Evolutionary conservation across 805 yeast species (phyloP).

Genomic region (Blastobotrys attinorum): DNA sequence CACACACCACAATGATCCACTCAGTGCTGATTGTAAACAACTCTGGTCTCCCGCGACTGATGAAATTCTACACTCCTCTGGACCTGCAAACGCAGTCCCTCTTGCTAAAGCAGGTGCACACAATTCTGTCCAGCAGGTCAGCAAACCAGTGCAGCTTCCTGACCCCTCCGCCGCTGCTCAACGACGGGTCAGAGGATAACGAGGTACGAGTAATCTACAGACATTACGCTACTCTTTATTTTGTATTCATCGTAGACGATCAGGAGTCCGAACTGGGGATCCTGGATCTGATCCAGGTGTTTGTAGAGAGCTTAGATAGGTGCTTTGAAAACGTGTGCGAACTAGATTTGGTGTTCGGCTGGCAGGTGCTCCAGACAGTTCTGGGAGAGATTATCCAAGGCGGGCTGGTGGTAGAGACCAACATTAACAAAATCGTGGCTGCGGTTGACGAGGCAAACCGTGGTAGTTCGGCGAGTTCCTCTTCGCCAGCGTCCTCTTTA

Average conservation of each 20-base stretch:
- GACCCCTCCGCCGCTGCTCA: conserved; percentile 75
- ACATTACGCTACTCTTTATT: conserved; percentile 91
- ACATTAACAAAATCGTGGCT: conserved; percentile 68
- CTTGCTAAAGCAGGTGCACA: conserved; percentile 74
- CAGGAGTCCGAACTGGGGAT: conserved; percentile 95
- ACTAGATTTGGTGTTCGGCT: conserved; percentile 92
- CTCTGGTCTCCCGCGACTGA: conserved; percentile 80
- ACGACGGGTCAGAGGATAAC: conserved; percentile 46
- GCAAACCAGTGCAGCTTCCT: conserved; percentile 79
- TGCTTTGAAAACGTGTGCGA: conserved; percentile 95
- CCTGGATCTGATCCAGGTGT: conserved; percentile 87
- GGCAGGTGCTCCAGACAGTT: conserved; percentile 93
- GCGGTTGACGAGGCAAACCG: conserved; percentile 35
- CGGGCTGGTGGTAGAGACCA: conserved; percentile 96
- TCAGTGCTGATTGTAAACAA: conserved; percentile 84
- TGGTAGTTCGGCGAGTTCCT: conserved; percentile 11
- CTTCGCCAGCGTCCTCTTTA: conserved; percentile 4
- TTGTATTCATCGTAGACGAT: conserved; percentile 91
- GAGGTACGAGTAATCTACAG: conserved; percentile 85
- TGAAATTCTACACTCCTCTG: conserved; percentile 88
- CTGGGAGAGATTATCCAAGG: conserved; percentile 85
- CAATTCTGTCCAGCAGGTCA: conserved; percentile 61
- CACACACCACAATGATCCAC: conserved; percentile 83
- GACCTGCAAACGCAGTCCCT: conserved; percentile 76
- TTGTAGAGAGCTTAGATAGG: conserved; percentile 88